Evolutionary conservation across 1,284 basidiomycete species (phyloP), one percentile per base, ranked within the genome.

Genomic region (Porogramme epimiltina): DNA sequence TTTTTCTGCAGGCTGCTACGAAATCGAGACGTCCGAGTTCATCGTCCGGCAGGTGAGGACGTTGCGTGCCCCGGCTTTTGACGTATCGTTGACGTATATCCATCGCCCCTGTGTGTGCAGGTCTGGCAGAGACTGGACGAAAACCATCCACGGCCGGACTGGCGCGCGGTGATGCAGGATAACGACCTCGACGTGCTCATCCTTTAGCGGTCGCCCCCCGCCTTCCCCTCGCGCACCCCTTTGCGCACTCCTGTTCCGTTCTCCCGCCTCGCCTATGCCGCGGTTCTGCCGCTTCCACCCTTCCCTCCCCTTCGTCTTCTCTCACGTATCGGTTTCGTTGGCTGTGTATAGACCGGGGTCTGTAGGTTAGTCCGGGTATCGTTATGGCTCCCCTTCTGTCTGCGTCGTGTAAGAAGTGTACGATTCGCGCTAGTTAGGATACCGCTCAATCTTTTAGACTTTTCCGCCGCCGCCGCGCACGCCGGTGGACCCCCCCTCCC

Each of bases 21-120:
- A 82, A 60, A 74, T 80, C 52, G 74, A 79, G 55, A 78, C 78
- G n/a, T 71, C 74, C 33, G 69, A 72, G 40, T 60, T 72, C 52
- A 75, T 80, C 56, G 73, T 77, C 37, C 63, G 67, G 26, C 72
- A 78, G 66, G 72, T 74, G 44, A 70, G 75, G 61, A 49, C 54
- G 45, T 45, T 58, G 51, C 56, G 61, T 58, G 52, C 51, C 59
- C 60, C 33, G 37, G 54, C 54, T 47, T 55, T 61, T 63, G 59
- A 61, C 63, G 62, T 62, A 56, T 53, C 18, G 39, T 28, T 55
- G 55, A 54, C 60, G 52, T 42, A 56, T 54, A 48, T 25, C 22
- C 41, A 10, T 10, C 34, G 34, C n/a, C 34, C 34, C 13, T 31
- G n/a, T n/a, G n/a, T n/a, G n/a, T n/a, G n/a, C 58, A 70, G 68